phyloP scores from a whole-genome alignment of 805 yeast species.

The Isabelozyma heimii region DNA sequence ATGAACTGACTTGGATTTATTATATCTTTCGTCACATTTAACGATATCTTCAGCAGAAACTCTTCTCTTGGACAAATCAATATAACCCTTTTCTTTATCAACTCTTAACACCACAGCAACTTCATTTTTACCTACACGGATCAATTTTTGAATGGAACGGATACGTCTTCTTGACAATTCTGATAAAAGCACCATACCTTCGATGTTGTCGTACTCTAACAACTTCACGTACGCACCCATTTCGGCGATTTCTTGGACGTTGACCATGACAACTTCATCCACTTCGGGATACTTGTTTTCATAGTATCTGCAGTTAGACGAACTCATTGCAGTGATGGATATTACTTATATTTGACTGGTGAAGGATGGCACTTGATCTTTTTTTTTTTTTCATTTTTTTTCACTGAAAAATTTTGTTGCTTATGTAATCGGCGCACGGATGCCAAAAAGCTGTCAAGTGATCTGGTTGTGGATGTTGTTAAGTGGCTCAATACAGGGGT shows the following conservation, averaged over 20 bases:
- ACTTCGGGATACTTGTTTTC: conserved; percentile 99
- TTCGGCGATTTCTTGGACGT: conserved; percentile 97
- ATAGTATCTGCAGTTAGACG: conserved; percentile 91
- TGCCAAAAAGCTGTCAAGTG: too few species aligned
- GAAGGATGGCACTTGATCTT: background rate
- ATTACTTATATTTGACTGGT: background rate
- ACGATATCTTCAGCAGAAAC: conserved; percentile 97
- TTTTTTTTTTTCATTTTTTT: background rate
- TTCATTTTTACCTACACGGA: conserved; percentile 97
- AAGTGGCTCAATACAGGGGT: too few species aligned
- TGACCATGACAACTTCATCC: conserved; percentile 98
- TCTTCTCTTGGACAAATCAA: conserved; percentile 95
- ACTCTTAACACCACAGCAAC: conserved; percentile 97
- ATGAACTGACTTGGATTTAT: conserved; percentile 95
- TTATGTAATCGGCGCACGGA: background rate
- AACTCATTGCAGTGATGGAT: conserved; percentile 53
- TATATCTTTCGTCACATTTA: conserved; percentile 96
- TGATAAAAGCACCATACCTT: conserved; percentile 95
- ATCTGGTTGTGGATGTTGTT: background rate
- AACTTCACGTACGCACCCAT: conserved; percentile 99
- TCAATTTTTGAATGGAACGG: conserved; percentile 93
- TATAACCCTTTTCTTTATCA: conserved; percentile 97
- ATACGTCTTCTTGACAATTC: conserved; percentile 98
- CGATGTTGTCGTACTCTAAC: conserved; percentile 95
- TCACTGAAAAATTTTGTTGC: background rate